Evolutionary conservation across 306 rosid genomes (phyloP), one percentile per base, ranked within the genome.

Genomic region (Arachis stenosperma): DNA sequence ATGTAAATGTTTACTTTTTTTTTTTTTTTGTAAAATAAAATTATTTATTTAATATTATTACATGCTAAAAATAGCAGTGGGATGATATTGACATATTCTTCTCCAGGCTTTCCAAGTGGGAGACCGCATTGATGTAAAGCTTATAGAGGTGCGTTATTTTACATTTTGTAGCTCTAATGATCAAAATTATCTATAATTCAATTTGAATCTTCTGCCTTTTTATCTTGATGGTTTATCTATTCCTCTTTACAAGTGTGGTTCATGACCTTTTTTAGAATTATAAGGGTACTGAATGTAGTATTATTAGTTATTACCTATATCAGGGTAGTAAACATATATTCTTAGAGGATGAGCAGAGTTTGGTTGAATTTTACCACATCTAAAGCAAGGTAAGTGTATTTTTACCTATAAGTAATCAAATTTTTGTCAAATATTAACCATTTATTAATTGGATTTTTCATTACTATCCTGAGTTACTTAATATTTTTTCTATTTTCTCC

Each of bases 81-180:
- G 42, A 50, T 53, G 33, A 43, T 59, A 53, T 59, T 68, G 70
- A 65, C 39, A 66, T 84, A 41, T 50, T 64, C 52, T 87, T 48
- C 65, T 66, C n/a, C 88, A 94, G 97, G 98, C 76, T 78, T 79
- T 88, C 86, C 88, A 89, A 83, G 92, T 88, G 60, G 98, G 98
- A 75, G 97, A 94, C 58, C 85, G 71, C 39, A 55, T 94, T 43
- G 98, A 94, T 83, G 98, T 94, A 65, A 94, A 94, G 86, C 97
- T 94, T 81, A 85, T 82, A 78, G 97, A 94, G 98, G 98, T 94
- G 85, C 55, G 78, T 22, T 53, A 67, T 65, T 66, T 65, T 69
- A 44, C 57, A 5, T 29, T 65, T 59, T 63, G 69, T 9, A 43
- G 12, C 60, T 73, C 55, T 39, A 2, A 44, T 2, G 61, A 13